Evolutionary conservation across 2,329 filamentous ascomycete species (phyloP), one percentile per base, ranked within the genome.

Genomic region (Curvularia sp.): DNA sequence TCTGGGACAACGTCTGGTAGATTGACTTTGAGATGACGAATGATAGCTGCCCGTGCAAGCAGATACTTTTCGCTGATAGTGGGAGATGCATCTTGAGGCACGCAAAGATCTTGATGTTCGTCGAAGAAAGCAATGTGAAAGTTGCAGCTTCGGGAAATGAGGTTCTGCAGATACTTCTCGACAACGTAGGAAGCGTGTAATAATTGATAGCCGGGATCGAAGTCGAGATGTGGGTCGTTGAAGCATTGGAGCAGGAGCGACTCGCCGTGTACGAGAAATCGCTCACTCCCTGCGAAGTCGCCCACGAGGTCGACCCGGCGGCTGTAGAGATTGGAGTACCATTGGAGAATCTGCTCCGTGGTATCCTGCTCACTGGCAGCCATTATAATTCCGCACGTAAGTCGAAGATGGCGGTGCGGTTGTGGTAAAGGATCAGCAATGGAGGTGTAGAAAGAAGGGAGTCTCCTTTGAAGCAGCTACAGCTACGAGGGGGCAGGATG

Each of bases 181-280:
- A 92, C 85, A 1, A 85, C 83, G 70, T 89, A 89, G 4, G 88
- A 83, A 0, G 88, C 89, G 72, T 92, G 90, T 0, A 93, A 80
- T 6, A 93, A 73, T 73, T 93, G 89, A 57, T 90, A 88, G 0
- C 89, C 89, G 49, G 80, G 61, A 53, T 83, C 67, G 63, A 90
- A 89, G 68, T 92, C 87, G 41, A 93, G 83, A 22, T 83, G 80
- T 10, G 83, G 78, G 63, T 89, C 82, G n/a, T 79, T 77, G 48
- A 92, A 84, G 66, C 85, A 88, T 57, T 89, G 78, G 6, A 86
- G 78, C 10, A 93, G 78, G n/a, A 93, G 75, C 0, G 89, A 89
- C 67, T 93, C 89, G 30, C 89, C 89, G 63, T 93, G 88, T 30
- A 93, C 83, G 22, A 89, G 79, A 71, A 92, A 93, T 10, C 89